Base-by-base conservation (phyloP, 306 rosid genomes). In the Nissolia schottii region DNA sequence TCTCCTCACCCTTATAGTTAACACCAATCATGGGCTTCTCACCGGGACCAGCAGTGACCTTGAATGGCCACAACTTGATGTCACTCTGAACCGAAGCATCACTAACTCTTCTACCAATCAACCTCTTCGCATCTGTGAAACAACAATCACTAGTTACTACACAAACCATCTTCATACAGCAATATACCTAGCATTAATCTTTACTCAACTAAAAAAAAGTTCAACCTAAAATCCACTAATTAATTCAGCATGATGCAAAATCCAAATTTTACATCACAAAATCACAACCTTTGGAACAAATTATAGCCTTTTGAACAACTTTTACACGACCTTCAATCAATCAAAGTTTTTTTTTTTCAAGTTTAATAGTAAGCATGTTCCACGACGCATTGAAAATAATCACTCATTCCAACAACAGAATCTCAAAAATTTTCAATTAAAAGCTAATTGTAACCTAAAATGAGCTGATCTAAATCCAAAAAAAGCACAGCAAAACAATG, bases 61-160 rank as follows among this genome's bases (percentile, higher is more conserved):
- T 89, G 77, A 89, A 89, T 1, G 97, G 97, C 97, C 92, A 89
- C 22, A 77, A 67, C 80, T 89, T 89, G 46, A 87, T 80, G 31
- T 92, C 97, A 67, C 87, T 73, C 85, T 89, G 94, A 14, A 92
- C 94, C 4, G 90, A 38, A 1, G 96, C 8, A 12, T 92, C 97
- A 7, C 45, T 65, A 19, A 75, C 29, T 77, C 89, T 89, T 83
- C 97, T 89, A 12, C 97, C 97, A 74, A 92, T 89, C 64, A 89
- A 77, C 73, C 92, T 76, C 85, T 92, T 92, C 0, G 90, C 97
- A 83, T 92, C 97, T 88, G 81, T 46, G 23, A 71, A 54, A 51
- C 3, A 0, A 46, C 70, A 48, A 63, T 20, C 49, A 37, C 11
- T 12, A 25, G n/a, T 77, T 54, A 67, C 13, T 24, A 67, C 32